Conservation (phyloP, 345 rosid genomes). For the Adansonia digitata region DNA sequence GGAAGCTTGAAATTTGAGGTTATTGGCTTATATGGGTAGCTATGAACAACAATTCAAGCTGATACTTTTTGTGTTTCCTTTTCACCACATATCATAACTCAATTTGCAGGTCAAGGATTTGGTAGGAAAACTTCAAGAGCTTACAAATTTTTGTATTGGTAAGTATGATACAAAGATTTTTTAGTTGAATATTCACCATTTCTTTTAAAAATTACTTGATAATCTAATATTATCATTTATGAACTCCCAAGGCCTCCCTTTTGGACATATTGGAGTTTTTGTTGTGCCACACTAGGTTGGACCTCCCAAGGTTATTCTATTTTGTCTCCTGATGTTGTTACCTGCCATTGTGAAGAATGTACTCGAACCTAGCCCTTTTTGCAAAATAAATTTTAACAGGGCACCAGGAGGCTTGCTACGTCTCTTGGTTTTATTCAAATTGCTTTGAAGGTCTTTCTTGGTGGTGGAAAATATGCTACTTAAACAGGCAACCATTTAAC, state of each 20-base stretch:
- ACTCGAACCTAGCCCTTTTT: neutral
- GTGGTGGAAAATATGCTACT: neutral
- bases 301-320: neutral
- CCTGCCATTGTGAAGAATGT: neutral
- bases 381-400: neutral
- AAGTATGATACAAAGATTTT: slow-evolving; percentile 17
- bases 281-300: neutral
- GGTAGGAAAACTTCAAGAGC: slow-evolving; percentile 52
- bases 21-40: neutral
- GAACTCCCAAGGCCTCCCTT: neutral
- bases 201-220: neutral
- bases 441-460: neutral
- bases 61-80: neutral
- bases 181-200: slow-evolving; percentile 2
- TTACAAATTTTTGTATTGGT: slow-evolving; percentile 68
- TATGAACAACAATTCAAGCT: neutral
- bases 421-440: neutral
- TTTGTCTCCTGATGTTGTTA: neutral
- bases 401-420: neutral
- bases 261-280: neutral
- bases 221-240: neutral
- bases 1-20: neutral
- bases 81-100: neutral
- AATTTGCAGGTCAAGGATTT: slow-evolving; percentile 64
- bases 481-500: neutral